Percentiles rank a stretch among this genome's conserved stretches.
These are phyloP conservation scores for Cytospora schulzeri DNA, from an alignment of 2,329 filamentous ascomycete genomes.

Conservation along the genomic window DNA sequence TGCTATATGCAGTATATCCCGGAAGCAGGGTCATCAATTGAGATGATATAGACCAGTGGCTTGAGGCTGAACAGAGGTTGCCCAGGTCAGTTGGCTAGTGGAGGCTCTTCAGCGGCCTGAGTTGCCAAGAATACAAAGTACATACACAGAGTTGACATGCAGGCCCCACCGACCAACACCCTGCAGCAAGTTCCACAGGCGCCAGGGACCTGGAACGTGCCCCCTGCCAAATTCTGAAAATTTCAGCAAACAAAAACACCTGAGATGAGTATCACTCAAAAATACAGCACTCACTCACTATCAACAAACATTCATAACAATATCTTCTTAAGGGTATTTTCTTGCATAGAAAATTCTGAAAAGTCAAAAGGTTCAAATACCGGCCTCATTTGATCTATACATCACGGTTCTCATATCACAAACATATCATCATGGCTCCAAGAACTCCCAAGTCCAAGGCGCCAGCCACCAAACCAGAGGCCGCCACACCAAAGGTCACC, in stretches of 20 bases:
- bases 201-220: neutral
- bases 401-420: neutral
- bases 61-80: neutral
- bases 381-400: neutral
- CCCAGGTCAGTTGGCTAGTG: neutral
- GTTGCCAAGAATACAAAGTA: neutral
- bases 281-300: neutral
- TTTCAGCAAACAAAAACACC: neutral
- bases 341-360: too few relatives aligned
- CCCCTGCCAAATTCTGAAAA: neutral
- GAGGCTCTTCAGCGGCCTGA: neutral
- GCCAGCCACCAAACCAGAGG: conserved; percentile 4
- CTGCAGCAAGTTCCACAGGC: neutral
- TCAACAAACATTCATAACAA: neutral
- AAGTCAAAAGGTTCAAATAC: too few relatives aligned
- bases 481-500: neutral
- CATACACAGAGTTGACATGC: neutral
- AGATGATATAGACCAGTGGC: neutral
- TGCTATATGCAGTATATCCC: neutral
- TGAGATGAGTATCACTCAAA: neutral
- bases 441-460: conserved; percentile 8
- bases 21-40: neutral
- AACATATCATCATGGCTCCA: conserved; percentile 12
- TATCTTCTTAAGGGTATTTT: too few relatives aligned
- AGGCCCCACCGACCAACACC: neutral